Percentiles rank a stretch among this genome's conserved stretches.
These are phyloP conservation scores for Hymenoscyphus occultus DNA, from an alignment of 2,329 filamentous ascomycete genomes.

Conservation along the genomic window DNA sequence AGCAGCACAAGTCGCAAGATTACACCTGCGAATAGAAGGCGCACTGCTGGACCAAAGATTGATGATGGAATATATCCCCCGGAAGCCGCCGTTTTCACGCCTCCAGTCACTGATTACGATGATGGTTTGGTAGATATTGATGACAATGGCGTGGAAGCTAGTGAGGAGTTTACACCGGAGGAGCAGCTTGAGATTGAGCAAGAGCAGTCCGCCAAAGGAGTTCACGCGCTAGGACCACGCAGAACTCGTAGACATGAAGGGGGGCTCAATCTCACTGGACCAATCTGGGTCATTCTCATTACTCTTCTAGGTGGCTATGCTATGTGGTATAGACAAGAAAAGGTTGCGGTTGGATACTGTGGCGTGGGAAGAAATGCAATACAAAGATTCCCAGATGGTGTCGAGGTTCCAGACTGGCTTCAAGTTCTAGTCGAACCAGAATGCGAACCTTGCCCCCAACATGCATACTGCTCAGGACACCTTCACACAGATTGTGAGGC, in stretches of 20 bases:
- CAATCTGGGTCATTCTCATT: slow-evolving; percentile 68
- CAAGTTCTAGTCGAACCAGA: slow-evolving; percentile 68
- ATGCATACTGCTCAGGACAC: slow-evolving; percentile 83
- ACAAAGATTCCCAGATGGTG: slow-evolving; percentile 44
- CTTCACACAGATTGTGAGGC: slow-evolving; percentile 77
- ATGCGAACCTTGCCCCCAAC: slow-evolving; percentile 85
- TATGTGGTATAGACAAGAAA: slow-evolving; percentile 88
- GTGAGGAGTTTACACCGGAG: slow-evolving; percentile 93
- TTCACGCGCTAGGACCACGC: slow-evolving; percentile 44
- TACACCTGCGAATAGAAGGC: slow-evolving; percentile 44
- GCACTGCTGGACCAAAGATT: slow-evolving; percentile 45
- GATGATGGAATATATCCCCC: slow-evolving; percentile 53
- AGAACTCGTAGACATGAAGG: slow-evolving; percentile 43
- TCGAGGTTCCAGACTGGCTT: slow-evolving; percentile 69
- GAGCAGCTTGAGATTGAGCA: slow-evolving; percentile 78
- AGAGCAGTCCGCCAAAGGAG: slow-evolving; percentile 58
- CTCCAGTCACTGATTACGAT: slow-evolving; percentile 46
- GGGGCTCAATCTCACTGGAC: slow-evolving; percentile 54
- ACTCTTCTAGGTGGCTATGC: slow-evolving; percentile 70
- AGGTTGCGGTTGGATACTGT: slow-evolving; percentile 94
- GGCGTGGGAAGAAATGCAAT: slow-evolving; percentile 69
- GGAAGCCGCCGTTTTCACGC: slow-evolving; percentile 56
- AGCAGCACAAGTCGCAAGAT: slow-evolving; percentile 42
- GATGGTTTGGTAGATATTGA: slow-evolving; percentile 41
- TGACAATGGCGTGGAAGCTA: slow-evolving; percentile 56